Evolutionary conservation across 768 basidiomycete genomes (phyloP), one percentile per base, ranked within the genome.

Genomic region (Russula olivacea): DNA sequence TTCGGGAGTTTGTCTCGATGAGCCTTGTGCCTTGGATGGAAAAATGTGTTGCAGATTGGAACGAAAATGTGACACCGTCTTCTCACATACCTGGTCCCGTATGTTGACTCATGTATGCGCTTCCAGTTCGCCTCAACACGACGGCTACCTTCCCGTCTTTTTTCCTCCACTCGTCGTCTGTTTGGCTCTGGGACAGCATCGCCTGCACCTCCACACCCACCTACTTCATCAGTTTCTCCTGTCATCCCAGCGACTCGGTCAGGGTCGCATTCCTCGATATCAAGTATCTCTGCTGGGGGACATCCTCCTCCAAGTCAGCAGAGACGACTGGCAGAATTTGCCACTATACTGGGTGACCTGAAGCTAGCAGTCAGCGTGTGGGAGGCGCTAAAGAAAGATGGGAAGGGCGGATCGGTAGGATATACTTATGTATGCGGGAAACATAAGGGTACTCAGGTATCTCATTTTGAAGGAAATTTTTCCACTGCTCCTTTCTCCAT

Each of bases 21-120:
- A 94, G 90, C 70, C 74, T 98, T 50, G 73, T 98, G 3, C 95
- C 95, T 1, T 98, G 91, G 91, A 95, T 98, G 92, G 96, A 98
- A 76, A 91, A 88, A 70, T 88, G 87, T 72, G 89, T 95, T 6
- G 68, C 92, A 51, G 91, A 96, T 66, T 96, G 94, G 92, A 98
- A 97, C 71, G 95, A 98, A 76, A 79, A 79, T 61, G 88, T 89
- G 69, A 52, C 76, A 72, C 53, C 57, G 43, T 8, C 61, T 54
- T 49, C 40, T 66, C 58, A 19, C 10, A 7, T 56, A 34, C 55
- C 21, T 40, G 30, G 23, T 41, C 32, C 32, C 61, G 15, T 55
- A 15, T 25, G 38, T 55, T 40, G 21, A 52, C 52, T 15, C 15
- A 36, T 43, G 41, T 14, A n/a, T 55, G n/a, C n/a, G 17, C 11